phyloP scores from a whole-genome alignment of 1,284 basidiomycete genomes.

The Austroboletus niveus region DNA sequence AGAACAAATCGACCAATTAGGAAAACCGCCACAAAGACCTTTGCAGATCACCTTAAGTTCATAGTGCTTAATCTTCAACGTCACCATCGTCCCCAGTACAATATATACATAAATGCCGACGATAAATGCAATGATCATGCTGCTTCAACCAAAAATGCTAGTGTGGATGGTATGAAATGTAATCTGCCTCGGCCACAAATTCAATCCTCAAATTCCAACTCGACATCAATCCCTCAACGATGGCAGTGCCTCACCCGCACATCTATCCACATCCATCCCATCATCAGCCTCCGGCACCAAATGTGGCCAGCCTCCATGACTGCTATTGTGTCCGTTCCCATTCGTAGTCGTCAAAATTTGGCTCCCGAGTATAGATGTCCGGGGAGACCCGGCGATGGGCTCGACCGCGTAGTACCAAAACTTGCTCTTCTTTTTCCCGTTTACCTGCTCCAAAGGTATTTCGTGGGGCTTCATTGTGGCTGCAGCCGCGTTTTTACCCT shows the following conservation, averaged over 20 bases:
- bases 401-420: conserved; percentile 84
- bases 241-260: conserved; percentile 12
- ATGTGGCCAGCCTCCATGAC: conserved; percentile 7
- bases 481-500: conserved; percentile 42
- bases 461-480: conserved; percentile 66
- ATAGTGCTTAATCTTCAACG: too few species aligned
- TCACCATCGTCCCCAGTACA: conserved; percentile 8
- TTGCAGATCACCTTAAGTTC: not conserved
- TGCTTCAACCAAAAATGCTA: conserved; percentile 26
- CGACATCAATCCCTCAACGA: conserved; percentile 14
- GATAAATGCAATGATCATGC: conserved; percentile 28
- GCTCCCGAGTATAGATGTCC: conserved; percentile 10
- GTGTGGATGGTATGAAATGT: conserved; percentile 30
- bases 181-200: conserved; percentile 12
- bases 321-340: conserved; percentile 15
- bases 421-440: conserved; percentile 76
- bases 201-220: conserved; percentile 5
- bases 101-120: conserved; percentile 16
- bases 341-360: conserved; percentile 17
- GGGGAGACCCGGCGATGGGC: conserved; percentile 42
- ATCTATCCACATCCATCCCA: conserved; percentile 30
- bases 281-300: conserved; percentile 1
- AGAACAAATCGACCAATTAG: conserved; percentile 13
- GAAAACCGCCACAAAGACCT: conserved; percentile 8
- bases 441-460: conserved; percentile 65